Base-by-base conservation (phyloP, 768 basidiomycete genomes). In the Cubamyces sp. region DNA sequence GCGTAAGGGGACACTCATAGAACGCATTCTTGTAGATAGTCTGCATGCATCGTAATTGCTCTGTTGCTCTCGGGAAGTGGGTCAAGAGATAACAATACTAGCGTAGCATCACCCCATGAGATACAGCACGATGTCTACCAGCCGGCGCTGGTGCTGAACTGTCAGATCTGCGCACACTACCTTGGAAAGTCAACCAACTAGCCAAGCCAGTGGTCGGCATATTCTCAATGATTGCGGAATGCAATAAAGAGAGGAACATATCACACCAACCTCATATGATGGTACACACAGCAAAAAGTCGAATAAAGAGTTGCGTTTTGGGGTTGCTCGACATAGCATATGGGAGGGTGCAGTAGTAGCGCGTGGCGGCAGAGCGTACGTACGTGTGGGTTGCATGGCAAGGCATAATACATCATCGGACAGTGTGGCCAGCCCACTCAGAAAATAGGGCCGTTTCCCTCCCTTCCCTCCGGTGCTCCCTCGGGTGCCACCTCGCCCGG, bases 291-390 rank as follows among this genome's bases (percentile, higher is more conserved):
- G 19, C 14, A 21, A 25, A 12, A 47, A 30, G 47, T 18, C 39
- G 39, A 28, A 45, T 34, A 34, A 7, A 34, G 34, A 19, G 9
- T 47, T 47, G 54, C 57, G 62, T 60, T 67, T 67, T 69, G 46
- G 34, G 50, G 61, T 72, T 64, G 71, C 56, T 68, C 64, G 60
- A 64, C 73, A 73, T 71, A 70, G 56, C 65, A 64, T 72, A 71
- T 65, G 64, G 58, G 47, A n/a, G 64, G 61, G 34, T 34, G 34
- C 34, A 34, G 34, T 64, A 68, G 60, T 58, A 63, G 54, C 54
- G 67, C 50, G 64, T 61, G 54, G 34, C 42, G 52, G 62, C 46
- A 60, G 54, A 34, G 60, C 66, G 66, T 62, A 57, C 37, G 50
- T 53, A 51, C 42, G 57, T 39, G 58, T 50, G 47, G 50, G 64